These are phyloP conservation scores for Verticillium zaregamsianum DNA, from an alignment of 2,329 filamentous ascomycete species.

Conservation along the genomic window DNA sequence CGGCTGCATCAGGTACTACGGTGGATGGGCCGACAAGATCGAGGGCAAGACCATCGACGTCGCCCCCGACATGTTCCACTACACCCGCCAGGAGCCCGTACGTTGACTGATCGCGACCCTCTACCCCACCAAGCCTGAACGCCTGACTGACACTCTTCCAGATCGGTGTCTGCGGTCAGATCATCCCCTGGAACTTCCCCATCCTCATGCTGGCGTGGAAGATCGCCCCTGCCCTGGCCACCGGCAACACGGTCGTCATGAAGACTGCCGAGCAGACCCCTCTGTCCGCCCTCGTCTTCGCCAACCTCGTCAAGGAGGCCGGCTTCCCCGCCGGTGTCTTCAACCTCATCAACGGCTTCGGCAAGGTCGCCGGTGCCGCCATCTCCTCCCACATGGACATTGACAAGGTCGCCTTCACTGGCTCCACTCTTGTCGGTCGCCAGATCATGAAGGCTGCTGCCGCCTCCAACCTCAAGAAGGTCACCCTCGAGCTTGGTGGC, in stretches of 20 bases:
- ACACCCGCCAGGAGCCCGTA: constrained; percentile 73
- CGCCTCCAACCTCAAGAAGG: constrained; percentile 75
- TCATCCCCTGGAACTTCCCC: constrained; percentile 88
- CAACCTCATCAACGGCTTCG: constrained; percentile 75
- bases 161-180: constrained; percentile 78
- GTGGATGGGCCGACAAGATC: constrained; percentile 89
- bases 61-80: constrained; percentile 73
- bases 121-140: neutral
- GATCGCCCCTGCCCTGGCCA: constrained; percentile 68
- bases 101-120: constrained; percentile 17
- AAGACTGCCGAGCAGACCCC: constrained; percentile 77
- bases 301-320: constrained; percentile 65
- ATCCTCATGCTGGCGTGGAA: constrained; percentile 82
- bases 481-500: constrained; percentile 74
- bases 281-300: constrained; percentile 62
- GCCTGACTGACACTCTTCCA: constrained; percentile 15
- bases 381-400: constrained; percentile 73
- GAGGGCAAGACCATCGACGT: constrained; percentile 83
- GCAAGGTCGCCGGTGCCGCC: constrained; percentile 73
- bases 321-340: constrained; percentile 75
- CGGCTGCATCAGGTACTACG: constrained; percentile 64
- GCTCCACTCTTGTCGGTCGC: constrained; percentile 69
- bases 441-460: constrained; percentile 78
- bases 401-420: constrained; percentile 82
- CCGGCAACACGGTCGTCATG: constrained; percentile 68